Base-by-base conservation (phyloP, 805 yeast species). In the Tetrapisispora nanseiensis region DNA sequence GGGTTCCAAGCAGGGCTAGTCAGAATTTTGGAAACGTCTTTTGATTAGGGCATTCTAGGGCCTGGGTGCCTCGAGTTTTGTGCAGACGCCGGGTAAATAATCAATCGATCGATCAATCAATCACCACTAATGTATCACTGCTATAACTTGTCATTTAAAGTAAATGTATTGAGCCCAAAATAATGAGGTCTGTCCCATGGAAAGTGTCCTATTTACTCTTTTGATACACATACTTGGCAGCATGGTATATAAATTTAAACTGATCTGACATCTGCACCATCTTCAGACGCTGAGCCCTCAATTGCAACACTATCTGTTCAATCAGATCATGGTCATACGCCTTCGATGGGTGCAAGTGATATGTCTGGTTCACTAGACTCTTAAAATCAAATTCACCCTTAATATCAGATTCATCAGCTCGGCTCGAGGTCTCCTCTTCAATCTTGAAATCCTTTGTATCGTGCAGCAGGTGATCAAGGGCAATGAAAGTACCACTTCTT, bases 401-500 rank as follows among this genome's bases (percentile, higher is more conserved):
- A n/a, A n/a, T n/a, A n/a, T n/a, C n/a, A n/a, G n/a, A n/a, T n/a
- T n/a, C n/a, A 13, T 3, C n/a, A 5, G 10, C 29, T 42, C 10
- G 11, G 10, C 16, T 28, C 16, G 16, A 12, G 4, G 24, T 10
- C 13, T 13, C n/a, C 16, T n/a, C 20, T 28, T 31, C 31, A 13
- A 19, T 12, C 37, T 34, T 45, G 28, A 55, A 57, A 37, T 56
- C 65, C 13, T 30, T 38, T 1, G 61, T 57, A 22, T 59, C 54
- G 41, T 55, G 62, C 22, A 59, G 44, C 22, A 62, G 22, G 39
- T 62, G 65, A 32, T 61, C 65, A 21, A 62, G 36, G 10, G 89
- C 77, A 45, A 86, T 76, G 55, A 80, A 84, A 1, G 95, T 86
- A 3, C 98, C 98, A 0, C 97, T 86, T 48, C 98, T 68, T 3